Base-by-base conservation (phyloP, 768 basidiomycete species). In the Rhodotorula toruloides region DNA sequence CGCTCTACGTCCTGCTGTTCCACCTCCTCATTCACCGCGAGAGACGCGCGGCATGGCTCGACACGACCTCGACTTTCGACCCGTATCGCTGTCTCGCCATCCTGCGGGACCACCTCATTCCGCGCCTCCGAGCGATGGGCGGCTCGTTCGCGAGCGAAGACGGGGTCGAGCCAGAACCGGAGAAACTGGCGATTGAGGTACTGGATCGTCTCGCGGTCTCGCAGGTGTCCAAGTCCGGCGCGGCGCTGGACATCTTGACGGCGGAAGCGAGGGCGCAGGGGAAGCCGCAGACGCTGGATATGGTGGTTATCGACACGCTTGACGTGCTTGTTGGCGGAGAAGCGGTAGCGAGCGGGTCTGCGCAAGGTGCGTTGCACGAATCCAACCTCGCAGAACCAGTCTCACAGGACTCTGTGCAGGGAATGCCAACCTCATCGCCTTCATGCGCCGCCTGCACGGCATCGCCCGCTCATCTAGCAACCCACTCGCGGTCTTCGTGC, bases 261-360 rank as follows among this genome's bases (percentile, higher is more conserved):
- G 42, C 13, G 16, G 42, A 58, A 42, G 11, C 43, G 7, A 10
- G 25, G 22, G 21, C 22, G 37, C 5, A 36, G 29, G 47, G 10
- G 16, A 49, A 17, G 14, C n/a, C 8, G 21, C 27, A 34, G 21
- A 52, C 17, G 54, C 49, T 64, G 8, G 53, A 54, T 13, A 34
- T 60, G 40, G 67, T 64, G 16, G 62, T 68, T 0, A 37, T 68
- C 7, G 67, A 68, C 49, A 13, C 42, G 40, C 34, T 68, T 27
- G 67, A 63, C n/a, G 27, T 25, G 29, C 36, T 68, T 17, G 22
- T 64, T 11, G 62, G 62, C 0, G 67, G 58, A 3, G 58, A 44
- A 7, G 58, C 67, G 3, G 6, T 60, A 19, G 19, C 54, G 2
- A 46, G 17, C 14, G 54, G 31, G 3, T 59, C 56, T n/a, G 60